These are phyloP conservation scores for Euryodendron excelsum DNA, from an alignment of 148 eudicot species.

Conservation along the genomic window DNA sequence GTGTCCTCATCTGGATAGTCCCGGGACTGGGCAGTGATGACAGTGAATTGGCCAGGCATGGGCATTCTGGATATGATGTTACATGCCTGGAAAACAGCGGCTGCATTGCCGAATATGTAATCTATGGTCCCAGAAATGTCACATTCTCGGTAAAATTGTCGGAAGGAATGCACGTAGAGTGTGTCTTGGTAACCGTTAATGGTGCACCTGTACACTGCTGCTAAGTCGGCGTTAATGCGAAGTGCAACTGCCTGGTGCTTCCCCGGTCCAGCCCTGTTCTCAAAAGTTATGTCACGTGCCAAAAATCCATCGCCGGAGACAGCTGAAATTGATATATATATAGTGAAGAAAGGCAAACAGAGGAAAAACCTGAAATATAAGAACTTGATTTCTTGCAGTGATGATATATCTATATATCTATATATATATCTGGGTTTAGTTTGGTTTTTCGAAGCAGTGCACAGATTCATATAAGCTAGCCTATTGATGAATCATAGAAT, in stretches of 20 bases:
- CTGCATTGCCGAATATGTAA: constrained; percentile 91
- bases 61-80: constrained; percentile 72
- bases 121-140: constrained; percentile 84
- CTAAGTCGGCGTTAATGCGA: constrained; percentile 72
- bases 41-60: constrained; percentile 67
- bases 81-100: constrained; percentile 76
- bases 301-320: constrained; percentile 87
- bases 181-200: constrained; percentile 87
- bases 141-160: constrained; percentile 92
- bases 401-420: no score
- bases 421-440: no score
- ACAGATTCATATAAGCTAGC: no score
- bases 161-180: constrained; percentile 78
- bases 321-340: constrained; percentile 50
- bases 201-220: constrained; percentile 72
- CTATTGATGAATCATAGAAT: no score
- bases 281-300: constrained; percentile 78
- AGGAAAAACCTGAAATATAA: no score
- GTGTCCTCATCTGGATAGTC: constrained; percentile 60
- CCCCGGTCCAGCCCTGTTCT: constrained; percentile 74
- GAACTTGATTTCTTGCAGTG: no score
- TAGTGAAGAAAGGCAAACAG: no score
- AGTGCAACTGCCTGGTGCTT: constrained; percentile 93
- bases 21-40: constrained; percentile 78
- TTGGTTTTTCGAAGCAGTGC: not conserved